Evolutionary conservation across 108 stramenopile species (phyloP).

Genomic region (Discostella pseudostelligera): DNA sequence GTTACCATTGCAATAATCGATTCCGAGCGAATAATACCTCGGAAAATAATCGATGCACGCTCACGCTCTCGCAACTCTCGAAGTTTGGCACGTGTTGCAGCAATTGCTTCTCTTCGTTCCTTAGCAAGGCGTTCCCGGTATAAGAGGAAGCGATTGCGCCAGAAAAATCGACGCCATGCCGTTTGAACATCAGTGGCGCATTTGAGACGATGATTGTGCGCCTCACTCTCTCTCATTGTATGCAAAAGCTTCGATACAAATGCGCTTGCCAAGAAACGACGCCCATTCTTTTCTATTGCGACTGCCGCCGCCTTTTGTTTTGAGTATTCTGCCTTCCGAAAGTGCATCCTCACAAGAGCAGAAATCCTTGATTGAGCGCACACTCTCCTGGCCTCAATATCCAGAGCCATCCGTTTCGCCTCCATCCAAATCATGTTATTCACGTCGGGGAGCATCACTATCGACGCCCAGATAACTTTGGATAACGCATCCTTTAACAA

Average conservation of each 20-base stretch:
- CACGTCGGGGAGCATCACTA: conserved; percentile 52
- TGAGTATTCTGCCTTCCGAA: conserved; percentile 16
- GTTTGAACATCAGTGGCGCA: conserved; percentile 28
- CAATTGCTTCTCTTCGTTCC: conserved; percentile 21
- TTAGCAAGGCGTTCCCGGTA: conserved; percentile 15
- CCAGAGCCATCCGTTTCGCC: conserved; percentile 54
- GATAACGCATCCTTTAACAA: conserved; percentile 21
- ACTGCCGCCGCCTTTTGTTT: conserved; percentile 17
- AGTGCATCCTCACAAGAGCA: conserved; percentile 31
- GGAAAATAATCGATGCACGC: conserved; percentile 22
- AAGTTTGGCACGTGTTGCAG: conserved; percentile 21
- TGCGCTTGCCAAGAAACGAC: conserved; percentile 24
- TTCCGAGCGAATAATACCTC: conserved; percentile 32
- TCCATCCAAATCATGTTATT: conserved; percentile 55
- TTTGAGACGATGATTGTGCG: conserved; percentile 13
- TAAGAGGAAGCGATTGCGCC: conserved; percentile 24
- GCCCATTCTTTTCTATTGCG: conserved; percentile 22
- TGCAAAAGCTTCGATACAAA: conserved; percentile 19
- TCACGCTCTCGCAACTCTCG: conserved; percentile 14
- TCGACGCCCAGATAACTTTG: conserved; percentile 40
- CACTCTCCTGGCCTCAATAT: conserved; percentile 38
- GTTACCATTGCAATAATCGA: conserved; percentile 28
- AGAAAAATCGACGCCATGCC: conserved; percentile 39
- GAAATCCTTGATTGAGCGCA: conserved; percentile 49
- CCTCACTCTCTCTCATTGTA: conserved; percentile 18